These are phyloP conservation scores for Pleoardoris graminearum DNA, from an alignment of 2,329 filamentous ascomycete genomes.

Conservation along the genomic window DNA sequence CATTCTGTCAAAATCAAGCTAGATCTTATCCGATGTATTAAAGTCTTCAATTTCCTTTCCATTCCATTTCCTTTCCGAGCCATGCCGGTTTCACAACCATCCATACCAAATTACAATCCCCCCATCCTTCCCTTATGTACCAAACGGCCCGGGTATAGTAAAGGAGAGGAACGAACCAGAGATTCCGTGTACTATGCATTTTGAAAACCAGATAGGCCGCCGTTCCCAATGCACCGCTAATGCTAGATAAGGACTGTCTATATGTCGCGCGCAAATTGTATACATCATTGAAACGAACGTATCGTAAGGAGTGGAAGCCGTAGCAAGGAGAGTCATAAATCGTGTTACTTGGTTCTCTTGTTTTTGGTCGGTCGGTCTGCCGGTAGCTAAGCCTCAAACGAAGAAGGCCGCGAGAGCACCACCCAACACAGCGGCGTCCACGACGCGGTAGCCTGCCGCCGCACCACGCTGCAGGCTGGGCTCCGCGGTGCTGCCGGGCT, in stretches of 20 bases:
- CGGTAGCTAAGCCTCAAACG: not conserved
- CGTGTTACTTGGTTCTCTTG: not conserved
- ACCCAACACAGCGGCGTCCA: constrained; percentile 40
- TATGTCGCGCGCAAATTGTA: not conserved
- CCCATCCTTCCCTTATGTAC: not conserved
- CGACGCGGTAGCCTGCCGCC: constrained; percentile 30
- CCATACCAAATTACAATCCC: not conserved
- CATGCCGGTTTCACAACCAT: not conserved
- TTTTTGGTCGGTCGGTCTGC: not conserved
- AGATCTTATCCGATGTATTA: too few species aligned
- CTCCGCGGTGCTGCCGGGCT: constrained; percentile 19
- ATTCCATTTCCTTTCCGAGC: not conserved
- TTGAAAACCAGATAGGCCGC: not conserved
- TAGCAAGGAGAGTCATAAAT: constrained; percentile 2
- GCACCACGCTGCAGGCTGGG: constrained; percentile 47
- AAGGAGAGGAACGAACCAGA: constrained; percentile 2
- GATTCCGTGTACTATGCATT: constrained; percentile 6
- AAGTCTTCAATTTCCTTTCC: too few species aligned
- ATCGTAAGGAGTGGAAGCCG: not conserved
- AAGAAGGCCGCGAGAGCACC: constrained; percentile 26
- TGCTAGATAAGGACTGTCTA: constrained; percentile 1
- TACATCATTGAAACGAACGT: not conserved
- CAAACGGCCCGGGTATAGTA: not conserved
- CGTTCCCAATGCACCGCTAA: constrained; percentile 7
- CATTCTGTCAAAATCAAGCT: too few species aligned